These are phyloP conservation scores for Phyllosticta paracitricarpa DNA, from an alignment of 2,329 filamentous ascomycete genomes.

Conservation along the genomic window DNA sequence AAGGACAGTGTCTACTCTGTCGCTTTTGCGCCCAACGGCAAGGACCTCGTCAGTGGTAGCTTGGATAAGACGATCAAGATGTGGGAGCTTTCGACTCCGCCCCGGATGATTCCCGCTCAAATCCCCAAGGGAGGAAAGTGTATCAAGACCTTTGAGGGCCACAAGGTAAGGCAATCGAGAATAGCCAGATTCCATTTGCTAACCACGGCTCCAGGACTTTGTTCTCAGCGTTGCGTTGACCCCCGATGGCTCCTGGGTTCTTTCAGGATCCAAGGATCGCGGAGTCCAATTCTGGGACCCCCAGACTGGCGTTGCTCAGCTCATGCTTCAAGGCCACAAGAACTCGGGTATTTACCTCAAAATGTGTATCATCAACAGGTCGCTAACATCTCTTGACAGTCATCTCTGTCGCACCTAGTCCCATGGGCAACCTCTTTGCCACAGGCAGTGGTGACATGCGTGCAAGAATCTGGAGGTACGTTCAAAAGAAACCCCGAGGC, in stretches of 20 bases:
- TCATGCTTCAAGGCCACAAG: constrained; percentile 98
- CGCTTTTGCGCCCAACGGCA: constrained; percentile 87
- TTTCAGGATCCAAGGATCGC: constrained; percentile 93
- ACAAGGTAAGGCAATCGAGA: constrained; percentile 56
- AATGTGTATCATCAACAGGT: neutral
- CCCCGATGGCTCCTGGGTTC: constrained; percentile 88
- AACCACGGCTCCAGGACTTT: constrained; percentile 59
- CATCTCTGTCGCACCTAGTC: constrained; percentile 92
- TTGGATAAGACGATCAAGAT: constrained; percentile 98
- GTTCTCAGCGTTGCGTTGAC: constrained; percentile 93
- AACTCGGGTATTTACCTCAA: constrained; percentile 57
- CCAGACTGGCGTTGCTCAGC: constrained; percentile 80
- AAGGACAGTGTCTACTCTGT: constrained; percentile 96
- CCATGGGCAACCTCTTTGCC: constrained; percentile 77
- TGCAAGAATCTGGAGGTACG: constrained; percentile 89
- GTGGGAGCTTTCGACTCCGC: constrained; percentile 79
- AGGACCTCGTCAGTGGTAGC: constrained; percentile 87
- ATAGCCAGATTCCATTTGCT: neutral
- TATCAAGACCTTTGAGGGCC: constrained; percentile 92
- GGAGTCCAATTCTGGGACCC: constrained; percentile 99
- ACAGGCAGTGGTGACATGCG: constrained; percentile 97
- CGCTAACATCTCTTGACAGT: constrained; percentile 40
- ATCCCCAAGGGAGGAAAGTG: constrained; percentile 81
- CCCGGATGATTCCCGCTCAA: constrained; percentile 54
- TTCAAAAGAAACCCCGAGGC: neutral